Percentiles rank a stretch among this genome's conserved stretches.
Conservation (phyloP, 148 eudicot genomes). For the Rhododendron simsii region DNA sequence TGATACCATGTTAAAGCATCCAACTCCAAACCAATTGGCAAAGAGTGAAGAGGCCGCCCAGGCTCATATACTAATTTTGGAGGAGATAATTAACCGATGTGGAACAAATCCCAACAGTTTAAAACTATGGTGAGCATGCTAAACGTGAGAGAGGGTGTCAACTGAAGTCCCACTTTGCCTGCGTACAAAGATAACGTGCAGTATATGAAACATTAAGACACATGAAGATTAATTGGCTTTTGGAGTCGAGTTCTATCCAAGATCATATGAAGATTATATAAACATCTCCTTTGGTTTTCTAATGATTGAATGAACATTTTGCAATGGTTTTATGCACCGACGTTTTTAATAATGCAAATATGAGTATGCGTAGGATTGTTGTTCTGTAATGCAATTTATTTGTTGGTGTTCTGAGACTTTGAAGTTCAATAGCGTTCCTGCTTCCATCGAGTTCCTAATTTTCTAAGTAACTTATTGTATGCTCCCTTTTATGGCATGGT, state of each 20-base stretch:
- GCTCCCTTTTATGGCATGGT: not conserved
- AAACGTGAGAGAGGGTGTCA: not conserved
- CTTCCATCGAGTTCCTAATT: not conserved
- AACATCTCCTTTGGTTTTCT: not conserved
- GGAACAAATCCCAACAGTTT: too few relatives aligned
- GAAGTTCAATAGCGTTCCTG: not conserved
- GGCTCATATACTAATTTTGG: too few relatives aligned
- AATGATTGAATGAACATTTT: not conserved
- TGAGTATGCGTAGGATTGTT: not conserved
- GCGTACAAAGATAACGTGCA: not conserved
- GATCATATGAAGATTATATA: not conserved
- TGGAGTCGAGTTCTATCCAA: not conserved
- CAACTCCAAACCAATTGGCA: too few relatives aligned
- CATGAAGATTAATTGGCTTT: not conserved
- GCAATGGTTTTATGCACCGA: not conserved
- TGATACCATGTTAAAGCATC: too few relatives aligned
- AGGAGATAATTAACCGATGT: too few relatives aligned
- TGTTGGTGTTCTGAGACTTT: not conserved
- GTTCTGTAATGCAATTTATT: not conserved
- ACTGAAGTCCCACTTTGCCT: not conserved
- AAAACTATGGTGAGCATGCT: not conserved
- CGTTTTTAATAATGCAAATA: not conserved
- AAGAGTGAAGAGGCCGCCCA: too few relatives aligned
- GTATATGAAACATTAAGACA: not conserved
- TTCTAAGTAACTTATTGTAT: not conserved